phyloP scores from a whole-genome alignment of 371 early-diverging fungal species.

The Parasitella parasitica region DNA sequence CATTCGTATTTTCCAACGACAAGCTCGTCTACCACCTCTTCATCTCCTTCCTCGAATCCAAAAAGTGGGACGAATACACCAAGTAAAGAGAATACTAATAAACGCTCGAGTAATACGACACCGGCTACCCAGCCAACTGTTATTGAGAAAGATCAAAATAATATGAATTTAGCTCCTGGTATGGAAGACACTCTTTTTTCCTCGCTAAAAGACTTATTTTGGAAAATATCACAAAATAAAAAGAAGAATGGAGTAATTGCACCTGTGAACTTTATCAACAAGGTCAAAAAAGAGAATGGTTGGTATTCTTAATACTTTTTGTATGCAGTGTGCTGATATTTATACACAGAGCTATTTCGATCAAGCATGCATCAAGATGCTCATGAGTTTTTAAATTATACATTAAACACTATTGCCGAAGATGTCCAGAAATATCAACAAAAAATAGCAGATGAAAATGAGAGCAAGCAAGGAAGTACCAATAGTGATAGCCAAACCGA shows the following conservation, averaged over 20 bases:
- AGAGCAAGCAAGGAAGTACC: constrained; percentile 8
- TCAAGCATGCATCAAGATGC: constrained; percentile 97
- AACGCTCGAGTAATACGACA: background rate
- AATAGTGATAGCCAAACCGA: constrained; percentile 13
- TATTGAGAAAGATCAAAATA: constrained; percentile 41
- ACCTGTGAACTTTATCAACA: constrained; percentile 85
- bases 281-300: constrained; percentile 91
- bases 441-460: constrained; percentile 7
- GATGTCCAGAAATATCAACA: constrained; percentile 69
- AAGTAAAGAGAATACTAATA: background rate
- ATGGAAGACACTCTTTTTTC: constrained; percentile 84
- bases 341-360: constrained; percentile 88
- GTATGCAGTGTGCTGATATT: too few relatives aligned
- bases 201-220: constrained; percentile 85
- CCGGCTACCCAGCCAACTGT: constrained; percentile 2
- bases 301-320: too few relatives aligned
- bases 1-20: constrained; percentile 32
- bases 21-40: constrained; percentile 28
- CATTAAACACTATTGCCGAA: constrained; percentile 90
- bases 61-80: constrained; percentile 16
- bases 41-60: constrained; percentile 21
- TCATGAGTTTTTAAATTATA: constrained; percentile 95
- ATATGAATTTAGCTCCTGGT: constrained; percentile 49
- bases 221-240: constrained; percentile 78
- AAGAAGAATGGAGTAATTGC: constrained; percentile 85